Conservation (phyloP, 169 alveolate genomes). For the Babesia bigemina region DNA sequence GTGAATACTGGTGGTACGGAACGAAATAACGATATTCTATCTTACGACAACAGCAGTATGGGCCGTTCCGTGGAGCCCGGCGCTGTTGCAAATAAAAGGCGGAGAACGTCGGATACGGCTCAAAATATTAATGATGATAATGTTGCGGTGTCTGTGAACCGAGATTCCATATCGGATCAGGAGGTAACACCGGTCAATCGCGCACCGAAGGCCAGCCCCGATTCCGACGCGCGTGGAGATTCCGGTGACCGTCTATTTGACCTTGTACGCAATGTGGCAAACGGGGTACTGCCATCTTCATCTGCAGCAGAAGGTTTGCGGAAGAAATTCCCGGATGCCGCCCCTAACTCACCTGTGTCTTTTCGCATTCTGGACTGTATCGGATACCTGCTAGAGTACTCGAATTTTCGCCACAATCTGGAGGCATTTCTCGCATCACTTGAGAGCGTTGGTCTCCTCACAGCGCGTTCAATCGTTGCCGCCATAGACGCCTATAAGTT, state of each 20-base stretch:
- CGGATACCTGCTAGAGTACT: slow-evolving; percentile 33
- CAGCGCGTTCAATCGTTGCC: slow-evolving; percentile 61
- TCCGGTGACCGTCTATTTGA: neutral
- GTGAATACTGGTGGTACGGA: neutral
- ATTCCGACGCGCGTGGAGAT: neutral
- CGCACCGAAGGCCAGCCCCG: neutral
- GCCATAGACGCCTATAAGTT: slow-evolving; percentile 61
- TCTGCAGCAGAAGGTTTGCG: slow-evolving; percentile 38
- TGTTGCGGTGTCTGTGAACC: neutral
- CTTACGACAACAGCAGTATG: slow-evolving; percentile 13
- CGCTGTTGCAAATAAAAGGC: slow-evolving; percentile 4
- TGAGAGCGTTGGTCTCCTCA: slow-evolving; percentile 37
- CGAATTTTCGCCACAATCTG: slow-evolving; percentile 12
- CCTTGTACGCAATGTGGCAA: slow-evolving; percentile 37
- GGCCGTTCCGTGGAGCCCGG: slow-evolving; percentile 20
- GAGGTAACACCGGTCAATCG: neutral
- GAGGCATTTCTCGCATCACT: slow-evolving; percentile 26
- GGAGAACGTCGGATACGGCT: neutral
- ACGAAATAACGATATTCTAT: slow-evolving; percentile 10
- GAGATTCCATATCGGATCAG: slow-evolving; percentile 3
- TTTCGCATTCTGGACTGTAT: slow-evolving; percentile 49
- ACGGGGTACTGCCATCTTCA: slow-evolving; percentile 28
- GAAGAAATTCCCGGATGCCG: neutral
- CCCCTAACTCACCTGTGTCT: slow-evolving; percentile 36
- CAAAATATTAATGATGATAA: neutral